Percentiles rank a stretch among this genome's conserved stretches.
phyloP scores from a whole-genome alignment of 1,284 basidiomycete species.

The Trichosporon faecale region DNA sequence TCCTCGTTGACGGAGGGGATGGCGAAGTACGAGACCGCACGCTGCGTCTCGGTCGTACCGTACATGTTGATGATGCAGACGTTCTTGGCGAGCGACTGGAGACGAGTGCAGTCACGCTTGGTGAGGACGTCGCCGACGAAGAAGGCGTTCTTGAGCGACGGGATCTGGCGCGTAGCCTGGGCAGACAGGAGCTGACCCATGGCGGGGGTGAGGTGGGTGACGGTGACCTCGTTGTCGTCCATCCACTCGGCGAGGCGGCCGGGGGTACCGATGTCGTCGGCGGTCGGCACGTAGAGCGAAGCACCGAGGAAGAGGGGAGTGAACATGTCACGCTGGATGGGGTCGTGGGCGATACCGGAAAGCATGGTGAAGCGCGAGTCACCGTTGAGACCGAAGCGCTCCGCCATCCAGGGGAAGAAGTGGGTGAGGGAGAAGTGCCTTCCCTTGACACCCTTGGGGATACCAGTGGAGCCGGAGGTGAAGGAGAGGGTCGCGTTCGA shows the following conservation, averaged over 20 bases:
- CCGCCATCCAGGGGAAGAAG: slow-evolving; percentile 99
- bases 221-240: slow-evolving; percentile 81
- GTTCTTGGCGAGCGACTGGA: slow-evolving; percentile 89
- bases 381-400: slow-evolving; percentile 73
- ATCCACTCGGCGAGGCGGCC: slow-evolving; percentile 98
- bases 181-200: slow-evolving; percentile 99
- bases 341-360: slow-evolving; percentile 98
- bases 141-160: slow-evolving; percentile 84
- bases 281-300: slow-evolving; percentile 89
- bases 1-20: slow-evolving; percentile 84
- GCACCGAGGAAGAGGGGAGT: slow-evolving; percentile 98
- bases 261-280: slow-evolving; percentile 96
- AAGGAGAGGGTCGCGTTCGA: slow-evolving; percentile 93
- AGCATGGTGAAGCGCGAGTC: slow-evolving; percentile 95
- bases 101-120: slow-evolving; percentile 93
- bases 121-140: slow-evolving; percentile 99
- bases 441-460: slow-evolving; percentile 95
- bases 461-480: slow-evolving; percentile 95
- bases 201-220: slow-evolving; percentile 95
- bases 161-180: slow-evolving; percentile 85
- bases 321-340: slow-evolving; percentile 99
- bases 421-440: slow-evolving; percentile 95
- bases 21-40: slow-evolving; percentile 95
- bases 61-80: slow-evolving; percentile 99
- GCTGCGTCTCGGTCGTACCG: slow-evolving; percentile 98